Percentiles rank a stretch among this genome's conserved stretches.
Evolutionary conservation across 768 basidiomycete species (phyloP).

Genomic region (Trametes sanguinea): DNA sequence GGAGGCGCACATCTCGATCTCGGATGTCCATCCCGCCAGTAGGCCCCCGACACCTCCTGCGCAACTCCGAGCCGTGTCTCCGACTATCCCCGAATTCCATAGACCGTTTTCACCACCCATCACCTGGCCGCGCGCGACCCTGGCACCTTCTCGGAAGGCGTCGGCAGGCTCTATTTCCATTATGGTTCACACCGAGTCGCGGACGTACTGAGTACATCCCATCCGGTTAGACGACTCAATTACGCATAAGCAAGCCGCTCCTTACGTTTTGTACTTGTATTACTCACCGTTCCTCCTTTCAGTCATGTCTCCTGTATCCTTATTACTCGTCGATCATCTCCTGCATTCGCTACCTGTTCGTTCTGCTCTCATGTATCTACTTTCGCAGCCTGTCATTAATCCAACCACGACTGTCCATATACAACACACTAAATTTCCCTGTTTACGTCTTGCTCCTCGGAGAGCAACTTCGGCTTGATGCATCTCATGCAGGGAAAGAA

Average conservation of each 20-base stretch:
- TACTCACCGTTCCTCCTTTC: not conserved
- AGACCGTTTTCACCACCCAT: slow-evolving; percentile 18
- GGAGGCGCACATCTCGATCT: not conserved
- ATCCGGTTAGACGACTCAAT: not conserved
- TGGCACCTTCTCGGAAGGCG: not conserved
- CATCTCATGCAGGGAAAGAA: too few species aligned
- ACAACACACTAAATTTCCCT: too few species aligned
- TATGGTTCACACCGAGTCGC: slow-evolving; percentile 9
- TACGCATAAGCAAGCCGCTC: not conserved
- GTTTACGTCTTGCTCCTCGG: too few species aligned
- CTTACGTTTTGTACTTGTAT: too few species aligned
- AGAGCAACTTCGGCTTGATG: too few species aligned
- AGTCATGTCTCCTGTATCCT: not conserved
- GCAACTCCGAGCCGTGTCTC: not conserved
- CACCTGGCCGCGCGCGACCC: not conserved
- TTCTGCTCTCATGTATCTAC: not conserved
- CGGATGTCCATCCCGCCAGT: slow-evolving; percentile 1
- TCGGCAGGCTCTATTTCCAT: not conserved
- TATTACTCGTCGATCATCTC: not conserved
- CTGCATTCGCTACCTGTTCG: not conserved
- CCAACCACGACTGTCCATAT: too few species aligned
- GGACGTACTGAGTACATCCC: not conserved
- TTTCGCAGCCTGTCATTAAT: too few species aligned
- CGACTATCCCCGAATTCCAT: slow-evolving; percentile 13
- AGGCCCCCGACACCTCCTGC: not conserved